These are phyloP conservation scores for Colletotrichum sp. DNA, from an alignment of 2,329 filamentous ascomycete genomes.

Conservation along the genomic window DNA sequence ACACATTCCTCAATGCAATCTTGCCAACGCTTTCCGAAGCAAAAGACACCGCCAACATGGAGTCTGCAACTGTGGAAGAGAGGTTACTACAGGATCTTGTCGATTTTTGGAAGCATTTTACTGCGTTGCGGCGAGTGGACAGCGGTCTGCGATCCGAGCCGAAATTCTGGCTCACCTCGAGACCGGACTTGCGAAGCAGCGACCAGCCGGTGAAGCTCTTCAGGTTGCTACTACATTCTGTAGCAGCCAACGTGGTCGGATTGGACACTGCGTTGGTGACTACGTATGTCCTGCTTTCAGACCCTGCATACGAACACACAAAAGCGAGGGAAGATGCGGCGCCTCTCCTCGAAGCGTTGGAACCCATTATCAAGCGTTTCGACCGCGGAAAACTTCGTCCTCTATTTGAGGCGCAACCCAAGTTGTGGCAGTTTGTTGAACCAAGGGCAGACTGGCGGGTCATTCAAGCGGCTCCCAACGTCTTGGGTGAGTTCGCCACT, in stretches of 20 bases:
- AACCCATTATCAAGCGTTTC: conserved; percentile 14
- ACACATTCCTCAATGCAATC: not conserved
- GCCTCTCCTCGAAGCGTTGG: not conserved
- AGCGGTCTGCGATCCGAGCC: conserved; percentile 1
- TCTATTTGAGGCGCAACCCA: conserved; percentile 1
- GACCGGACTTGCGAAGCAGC: conserved; percentile 27
- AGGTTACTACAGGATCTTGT: conserved; percentile 31
- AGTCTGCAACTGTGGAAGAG: not conserved
- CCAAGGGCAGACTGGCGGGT: conserved; percentile 15
- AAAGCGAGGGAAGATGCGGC: not conserved
- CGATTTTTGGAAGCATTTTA: conserved; percentile 40
- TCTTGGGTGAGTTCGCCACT: not conserved
- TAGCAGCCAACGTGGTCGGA: not conserved
- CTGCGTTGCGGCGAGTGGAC: conserved; percentile 34
- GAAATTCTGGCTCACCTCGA: conserved; percentile 34
- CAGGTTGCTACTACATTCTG: not conserved
- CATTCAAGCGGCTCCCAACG: not conserved
- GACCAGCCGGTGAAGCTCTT: conserved; percentile 1
- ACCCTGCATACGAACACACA: not conserved
- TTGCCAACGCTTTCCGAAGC: not conserved
- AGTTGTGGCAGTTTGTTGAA: conserved; percentile 12
- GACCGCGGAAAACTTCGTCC: not conserved
- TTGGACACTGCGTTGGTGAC: conserved; percentile 8
- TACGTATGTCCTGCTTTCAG: conserved; percentile 17
- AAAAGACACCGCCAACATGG: not conserved